These are phyloP conservation scores for Kwoniella sp. DNA, from an alignment of 768 basidiomycete species.

Conservation along the genomic window DNA sequence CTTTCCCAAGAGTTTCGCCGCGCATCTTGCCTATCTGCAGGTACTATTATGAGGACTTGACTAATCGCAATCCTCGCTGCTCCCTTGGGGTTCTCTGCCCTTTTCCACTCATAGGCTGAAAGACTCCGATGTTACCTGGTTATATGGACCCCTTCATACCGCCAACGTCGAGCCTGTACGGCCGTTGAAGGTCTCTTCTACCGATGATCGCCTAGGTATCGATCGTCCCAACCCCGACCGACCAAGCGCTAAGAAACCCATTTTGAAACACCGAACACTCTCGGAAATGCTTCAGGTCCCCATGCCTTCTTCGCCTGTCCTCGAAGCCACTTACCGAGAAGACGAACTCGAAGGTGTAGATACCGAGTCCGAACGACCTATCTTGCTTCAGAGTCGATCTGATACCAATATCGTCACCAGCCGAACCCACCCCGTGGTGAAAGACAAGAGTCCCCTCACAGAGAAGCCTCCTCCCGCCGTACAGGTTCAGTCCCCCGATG, in stretches of 20 bases:
- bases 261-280: slow-evolving; percentile 92
- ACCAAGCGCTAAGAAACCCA: slow-evolving; percentile 66
- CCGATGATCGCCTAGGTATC: slow-evolving; percentile 64
- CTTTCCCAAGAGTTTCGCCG: no score
- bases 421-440: slow-evolving; percentile 17
- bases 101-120: slow-evolving; percentile 72
- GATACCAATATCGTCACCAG: slow-evolving; percentile 71
- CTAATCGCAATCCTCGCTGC: slow-evolving; percentile 8
- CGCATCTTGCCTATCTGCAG: no score
- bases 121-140: slow-evolving; percentile 98
- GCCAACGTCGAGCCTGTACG: slow-evolving; percentile 77
- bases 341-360: slow-evolving; percentile 59
- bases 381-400: slow-evolving; percentile 78
- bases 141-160: slow-evolving; percentile 94
- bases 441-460: slow-evolving; percentile 66
- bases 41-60: not conserved
- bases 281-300: slow-evolving; percentile 82
- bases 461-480: slow-evolving; percentile 41
- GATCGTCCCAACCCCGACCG: slow-evolving; percentile 32
- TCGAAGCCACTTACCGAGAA: slow-evolving; percentile 57
- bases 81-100: not conserved
- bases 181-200: slow-evolving; percentile 62
- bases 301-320: slow-evolving; percentile 65
- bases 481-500: not conserved
- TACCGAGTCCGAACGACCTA: slow-evolving; percentile 61